Conservation (phyloP, 768 basidiomycete genomes). For the Favolaschia claudopus region DNA sequence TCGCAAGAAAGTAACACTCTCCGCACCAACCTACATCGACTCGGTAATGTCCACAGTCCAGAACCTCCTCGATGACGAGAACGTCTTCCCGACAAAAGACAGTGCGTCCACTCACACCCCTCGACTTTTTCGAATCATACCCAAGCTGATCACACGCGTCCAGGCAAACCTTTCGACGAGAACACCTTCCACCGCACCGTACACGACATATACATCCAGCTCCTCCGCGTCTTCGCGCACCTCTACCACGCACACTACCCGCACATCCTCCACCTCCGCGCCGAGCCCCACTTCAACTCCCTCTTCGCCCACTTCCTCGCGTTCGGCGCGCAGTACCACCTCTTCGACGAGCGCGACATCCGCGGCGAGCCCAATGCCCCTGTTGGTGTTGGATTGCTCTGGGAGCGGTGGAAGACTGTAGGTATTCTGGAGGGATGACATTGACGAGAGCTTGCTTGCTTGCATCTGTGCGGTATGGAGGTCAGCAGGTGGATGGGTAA, state of each 20-base stretch:
- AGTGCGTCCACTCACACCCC: slow-evolving; percentile 59
- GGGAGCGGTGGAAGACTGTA: slow-evolving; percentile 91
- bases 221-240: slow-evolving; percentile 97
- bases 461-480: too few species aligned
- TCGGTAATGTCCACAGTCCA: slow-evolving; percentile 98
- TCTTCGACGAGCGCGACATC: slow-evolving; percentile 91
- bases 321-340: slow-evolving; percentile 94
- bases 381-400: slow-evolving; percentile 81
- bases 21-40: slow-evolving; percentile 97
- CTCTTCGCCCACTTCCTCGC: slow-evolving; percentile 98
- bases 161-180: slow-evolving; percentile 84
- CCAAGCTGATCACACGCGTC: not conserved
- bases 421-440: slow-evolving; percentile 64
- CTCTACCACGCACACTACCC: slow-evolving; percentile 96
- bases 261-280: slow-evolving; percentile 91
- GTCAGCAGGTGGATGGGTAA: not conserved
- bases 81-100: slow-evolving; percentile 94
- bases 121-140: not conserved
- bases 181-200: slow-evolving; percentile 81
- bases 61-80: slow-evolving; percentile 92
- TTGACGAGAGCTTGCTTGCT: too few species aligned
- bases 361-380: slow-evolving; percentile 68
- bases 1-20: slow-evolving; percentile 84
- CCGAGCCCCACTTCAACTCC: slow-evolving; percentile 96
- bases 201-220: slow-evolving; percentile 96